Conservation (phyloP, 352 stramenopile genomes). For the Phytophthora multivora region DNA sequence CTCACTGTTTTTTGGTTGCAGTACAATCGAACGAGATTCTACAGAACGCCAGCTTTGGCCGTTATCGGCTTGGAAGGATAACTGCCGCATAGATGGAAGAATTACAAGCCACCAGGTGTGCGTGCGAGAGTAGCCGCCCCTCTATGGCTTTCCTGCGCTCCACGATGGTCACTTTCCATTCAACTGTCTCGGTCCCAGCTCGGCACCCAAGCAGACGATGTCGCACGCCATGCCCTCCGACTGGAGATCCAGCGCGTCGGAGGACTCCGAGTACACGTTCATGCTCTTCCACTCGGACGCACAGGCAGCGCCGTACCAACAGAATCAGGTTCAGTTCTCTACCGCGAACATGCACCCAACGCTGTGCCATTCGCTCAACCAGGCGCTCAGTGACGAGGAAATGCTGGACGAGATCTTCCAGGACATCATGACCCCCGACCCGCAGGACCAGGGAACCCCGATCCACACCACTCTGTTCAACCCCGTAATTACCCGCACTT, state of each 20-base stretch:
- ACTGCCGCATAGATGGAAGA: slow-evolving; percentile 26
- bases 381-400: slow-evolving; percentile 45
- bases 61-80: slow-evolving; percentile 21
- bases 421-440: slow-evolving; percentile 34
- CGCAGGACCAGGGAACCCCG: slow-evolving; percentile 21
- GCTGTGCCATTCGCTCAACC: slow-evolving; percentile 10
- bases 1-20: slow-evolving; percentile 4
- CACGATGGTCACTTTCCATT: slow-evolving; percentile 34
- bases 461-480: slow-evolving; percentile 17
- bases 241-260: slow-evolving; percentile 20
- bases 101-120: slow-evolving; percentile 13
- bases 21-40: slow-evolving; percentile 21
- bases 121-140: slow-evolving; percentile 3
- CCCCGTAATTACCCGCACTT: slow-evolving; percentile 16
- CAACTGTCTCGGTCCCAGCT: slow-evolving; percentile 23
- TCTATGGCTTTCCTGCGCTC: slow-evolving; percentile 1
- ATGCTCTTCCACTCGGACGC: slow-evolving; percentile 34
- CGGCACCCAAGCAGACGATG: slow-evolving; percentile 6
- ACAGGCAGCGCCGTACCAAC: slow-evolving; percentile 12
- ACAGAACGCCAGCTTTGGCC: slow-evolving; percentile 14
- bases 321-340: slow-evolving; percentile 11
- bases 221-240: slow-evolving; percentile 20
- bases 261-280: slow-evolving; percentile 28
- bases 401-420: slow-evolving; percentile 55
- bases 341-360: slow-evolving; percentile 7